Conservation (phyloP, 2,329 filamentous ascomycete genomes). For the Thermothelomyces thermophilus region DNA sequence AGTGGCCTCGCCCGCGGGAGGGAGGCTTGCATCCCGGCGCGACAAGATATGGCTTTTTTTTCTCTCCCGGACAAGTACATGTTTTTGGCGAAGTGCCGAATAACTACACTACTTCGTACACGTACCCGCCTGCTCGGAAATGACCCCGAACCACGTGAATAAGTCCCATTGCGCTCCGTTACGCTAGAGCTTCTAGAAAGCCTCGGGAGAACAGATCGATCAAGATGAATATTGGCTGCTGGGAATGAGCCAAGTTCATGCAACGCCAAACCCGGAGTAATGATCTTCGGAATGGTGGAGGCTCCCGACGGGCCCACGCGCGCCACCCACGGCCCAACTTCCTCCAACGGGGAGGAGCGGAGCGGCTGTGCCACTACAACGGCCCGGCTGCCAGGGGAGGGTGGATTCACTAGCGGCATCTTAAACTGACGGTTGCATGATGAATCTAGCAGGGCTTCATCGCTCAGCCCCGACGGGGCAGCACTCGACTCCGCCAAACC, state of each 20-base stretch:
- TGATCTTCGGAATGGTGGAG: slow-evolving; percentile 1
- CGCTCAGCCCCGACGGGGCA: neutral
- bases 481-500: neutral
- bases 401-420: slow-evolving; percentile 8
- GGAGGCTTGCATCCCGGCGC: neutral
- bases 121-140: neutral
- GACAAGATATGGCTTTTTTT: neutral
- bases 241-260: slow-evolving; percentile 23
- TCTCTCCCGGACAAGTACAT: too few species aligned
- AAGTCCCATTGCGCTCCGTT: neutral
- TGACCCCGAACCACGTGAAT: slow-evolving; percentile 6
- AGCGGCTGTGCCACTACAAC: slow-evolving; percentile 12
- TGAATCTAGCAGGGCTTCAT: neutral
- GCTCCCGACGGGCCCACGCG: neutral
- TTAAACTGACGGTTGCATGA: neutral
- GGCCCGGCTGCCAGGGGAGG: slow-evolving; percentile 13
- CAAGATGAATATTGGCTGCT: slow-evolving; percentile 21
- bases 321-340: neutral
- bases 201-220: slow-evolving; percentile 3
- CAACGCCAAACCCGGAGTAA: slow-evolving; percentile 6
- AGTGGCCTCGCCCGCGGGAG: neutral
- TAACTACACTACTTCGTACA: too few species aligned
- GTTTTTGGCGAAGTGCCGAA: neutral
- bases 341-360: slow-evolving; percentile 3
- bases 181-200: slow-evolving; percentile 18